Percentiles rank a stretch among this genome's conserved stretches.
These are phyloP conservation scores for Trichoderma oligosporum DNA, from an alignment of 2,329 filamentous ascomycete genomes.

Conservation along the genomic window DNA sequence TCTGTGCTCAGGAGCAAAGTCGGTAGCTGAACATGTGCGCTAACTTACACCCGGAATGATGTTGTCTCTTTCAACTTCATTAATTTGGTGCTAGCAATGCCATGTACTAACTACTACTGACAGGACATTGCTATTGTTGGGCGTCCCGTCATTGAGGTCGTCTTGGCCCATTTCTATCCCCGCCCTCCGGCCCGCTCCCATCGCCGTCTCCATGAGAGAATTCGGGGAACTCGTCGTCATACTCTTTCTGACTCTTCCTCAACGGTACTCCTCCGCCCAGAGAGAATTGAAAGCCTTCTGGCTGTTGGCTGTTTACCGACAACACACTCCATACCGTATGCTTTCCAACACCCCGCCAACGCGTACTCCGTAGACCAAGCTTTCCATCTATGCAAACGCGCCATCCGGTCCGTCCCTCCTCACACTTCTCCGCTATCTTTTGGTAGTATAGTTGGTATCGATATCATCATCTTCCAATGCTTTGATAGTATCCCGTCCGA, in stretches of 20 bases:
- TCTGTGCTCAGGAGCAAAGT: not conserved
- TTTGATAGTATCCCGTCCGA: too few species aligned
- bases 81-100: not conserved
- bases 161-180: not conserved
- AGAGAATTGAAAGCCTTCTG: not conserved
- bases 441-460: not conserved
- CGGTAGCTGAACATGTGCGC: not conserved
- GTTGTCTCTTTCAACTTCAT: not conserved
- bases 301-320: not conserved
- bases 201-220: constrained; percentile 7
- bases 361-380: not conserved
- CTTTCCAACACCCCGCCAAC: not conserved
- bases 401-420: constrained; percentile 12
- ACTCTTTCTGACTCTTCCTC: not conserved
- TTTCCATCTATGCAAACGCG: not conserved
- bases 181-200: constrained; percentile 7
- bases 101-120: not conserved
- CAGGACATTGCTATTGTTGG: not conserved
- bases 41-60: not conserved
- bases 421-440: not conserved
- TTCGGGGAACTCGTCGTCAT: constrained; percentile 2
- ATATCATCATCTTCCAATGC: not conserved
- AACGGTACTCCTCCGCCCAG: not conserved
- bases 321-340: not conserved
- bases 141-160: not conserved